Conservation (phyloP, 495 filamentous ascomycete species). For the Bacidia rubella region DNA sequence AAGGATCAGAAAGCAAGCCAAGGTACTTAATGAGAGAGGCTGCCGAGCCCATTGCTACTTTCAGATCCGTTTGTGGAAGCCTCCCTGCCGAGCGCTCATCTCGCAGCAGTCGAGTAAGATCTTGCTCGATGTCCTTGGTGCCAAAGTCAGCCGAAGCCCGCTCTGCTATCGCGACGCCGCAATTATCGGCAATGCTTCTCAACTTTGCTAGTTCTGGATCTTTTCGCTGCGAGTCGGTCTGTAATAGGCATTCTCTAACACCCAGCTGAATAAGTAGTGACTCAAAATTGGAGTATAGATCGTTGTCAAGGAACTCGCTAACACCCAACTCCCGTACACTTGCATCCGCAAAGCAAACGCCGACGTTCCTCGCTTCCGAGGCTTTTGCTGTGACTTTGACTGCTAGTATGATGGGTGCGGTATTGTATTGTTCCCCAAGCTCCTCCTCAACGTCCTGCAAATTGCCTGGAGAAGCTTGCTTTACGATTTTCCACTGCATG, state of each 20-base stretch:
- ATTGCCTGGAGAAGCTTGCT: conserved; percentile 90
- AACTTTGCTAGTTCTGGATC: conserved; percentile 86
- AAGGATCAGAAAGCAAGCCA: conserved; percentile 74
- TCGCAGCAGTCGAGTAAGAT: conserved; percentile 70
- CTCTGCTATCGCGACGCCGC: conserved; percentile 79
- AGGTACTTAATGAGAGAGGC: conserved; percentile 92
- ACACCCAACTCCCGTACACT: conserved; percentile 92
- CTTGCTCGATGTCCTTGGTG: conserved; percentile 89
- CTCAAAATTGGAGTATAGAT: conserved; percentile 96
- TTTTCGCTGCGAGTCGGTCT: conserved; percentile 60
- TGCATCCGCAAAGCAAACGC: conserved; percentile 96
- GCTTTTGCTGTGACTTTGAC: conserved; percentile 86
- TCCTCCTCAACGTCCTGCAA: conserved; percentile 96
- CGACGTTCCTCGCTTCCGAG: conserved; percentile 70
- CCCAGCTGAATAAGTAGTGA: conserved; percentile 91
- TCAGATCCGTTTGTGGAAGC: conserved; percentile 83
- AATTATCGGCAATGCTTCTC: conserved; percentile 74
- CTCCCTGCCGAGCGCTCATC: conserved; percentile 67
- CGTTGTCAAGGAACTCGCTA: conserved; percentile 95
- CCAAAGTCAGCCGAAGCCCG: conserved; percentile 64
- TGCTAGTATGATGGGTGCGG: conserved; percentile 83
- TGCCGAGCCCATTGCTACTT: conserved; percentile 92
- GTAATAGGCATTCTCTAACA: conserved; percentile 83
- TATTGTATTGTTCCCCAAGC: conserved; percentile 73
- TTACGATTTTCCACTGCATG: conserved; percentile 80